phyloP scores from a whole-genome alignment of 2,329 filamentous ascomycete genomes.

The Aspergillus niger region DNA sequence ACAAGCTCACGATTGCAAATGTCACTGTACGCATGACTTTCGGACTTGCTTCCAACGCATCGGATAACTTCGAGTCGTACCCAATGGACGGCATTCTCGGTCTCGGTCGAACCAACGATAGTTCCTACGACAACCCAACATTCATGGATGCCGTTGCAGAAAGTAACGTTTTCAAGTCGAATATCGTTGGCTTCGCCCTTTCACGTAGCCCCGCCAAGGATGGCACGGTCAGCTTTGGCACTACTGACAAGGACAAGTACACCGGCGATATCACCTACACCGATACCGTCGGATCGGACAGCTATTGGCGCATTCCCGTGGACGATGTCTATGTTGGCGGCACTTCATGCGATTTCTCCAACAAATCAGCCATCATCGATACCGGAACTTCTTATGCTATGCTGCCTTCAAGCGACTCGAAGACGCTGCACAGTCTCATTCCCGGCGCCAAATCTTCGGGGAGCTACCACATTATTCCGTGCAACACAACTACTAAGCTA shows the following conservation, averaged over 20 bases:
- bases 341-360: constrained; percentile 55
- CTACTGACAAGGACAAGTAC: constrained; percentile 66
- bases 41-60: constrained; percentile 71
- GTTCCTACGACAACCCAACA: constrained; percentile 57
- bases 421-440: constrained; percentile 67
- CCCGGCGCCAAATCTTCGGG: constrained; percentile 61
- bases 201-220: constrained; percentile 69
- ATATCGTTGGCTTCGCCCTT: constrained; percentile 71
- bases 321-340: constrained; percentile 67
- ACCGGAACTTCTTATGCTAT: constrained; percentile 82
- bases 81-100: constrained; percentile 88
- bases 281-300: constrained; percentile 50
- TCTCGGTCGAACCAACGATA: constrained; percentile 64
- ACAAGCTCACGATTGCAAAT: constrained; percentile 67
- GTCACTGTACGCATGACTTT: constrained; percentile 67
- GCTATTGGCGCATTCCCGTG: constrained; percentile 73
- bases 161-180: constrained; percentile 60
- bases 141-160: constrained; percentile 66
- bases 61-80: constrained; percentile 72
- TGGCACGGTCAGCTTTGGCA: constrained; percentile 78
- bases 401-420: constrained; percentile 67
- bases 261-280: constrained; percentile 70
- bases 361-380: constrained; percentile 72
- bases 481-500: constrained; percentile 63
- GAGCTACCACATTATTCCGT: constrained; percentile 71